Evolutionary conservation across 805 yeast species (phyloP).

Genomic region (Barnettozyma californica): DNA sequence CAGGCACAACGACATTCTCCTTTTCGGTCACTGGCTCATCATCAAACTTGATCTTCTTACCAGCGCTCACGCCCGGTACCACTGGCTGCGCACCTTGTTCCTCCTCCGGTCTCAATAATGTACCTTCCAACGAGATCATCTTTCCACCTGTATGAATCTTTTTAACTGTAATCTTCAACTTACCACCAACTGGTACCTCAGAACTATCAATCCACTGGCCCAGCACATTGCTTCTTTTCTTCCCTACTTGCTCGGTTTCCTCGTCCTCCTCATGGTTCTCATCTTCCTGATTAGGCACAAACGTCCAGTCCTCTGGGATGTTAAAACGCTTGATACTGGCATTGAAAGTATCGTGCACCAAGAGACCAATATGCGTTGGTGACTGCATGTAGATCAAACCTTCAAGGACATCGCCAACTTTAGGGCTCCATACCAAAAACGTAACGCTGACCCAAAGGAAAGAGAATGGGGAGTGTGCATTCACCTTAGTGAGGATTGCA

Average conservation of each 20-base stretch:
- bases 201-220: constrained; percentile 87
- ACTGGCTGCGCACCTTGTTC: constrained; percentile 53
- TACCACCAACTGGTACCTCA: constrained; percentile 76
- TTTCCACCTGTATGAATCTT: constrained; percentile 71
- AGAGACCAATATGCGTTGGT: constrained; percentile 88
- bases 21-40: constrained; percentile 23
- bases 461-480: constrained; percentile 80
- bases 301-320: constrained; percentile 85
- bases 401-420: constrained; percentile 78
- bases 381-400: constrained; percentile 91
- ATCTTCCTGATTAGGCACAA: constrained; percentile 74
- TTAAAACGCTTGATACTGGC: constrained; percentile 82
- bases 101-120: constrained; percentile 40
- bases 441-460: constrained; percentile 85
- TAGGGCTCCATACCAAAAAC: constrained; percentile 85
- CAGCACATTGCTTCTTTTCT: constrained; percentile 27
- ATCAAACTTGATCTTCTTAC: constrained; percentile 44
- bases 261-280: constrained; percentile 32
- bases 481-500: constrained; percentile 37
- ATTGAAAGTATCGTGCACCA: constrained; percentile 90
- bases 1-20: constrained; percentile 16
- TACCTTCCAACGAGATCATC: constrained; percentile 85
- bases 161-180: constrained; percentile 69
- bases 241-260: constrained; percentile 9
- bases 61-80: constrained; percentile 22